A percentile compares a stretch with the other conserved stretches of the same genome.
phyloP scores from a whole-genome alignment of 2,329 filamentous ascomycete species.

The Parastagonospora avenae region DNA sequence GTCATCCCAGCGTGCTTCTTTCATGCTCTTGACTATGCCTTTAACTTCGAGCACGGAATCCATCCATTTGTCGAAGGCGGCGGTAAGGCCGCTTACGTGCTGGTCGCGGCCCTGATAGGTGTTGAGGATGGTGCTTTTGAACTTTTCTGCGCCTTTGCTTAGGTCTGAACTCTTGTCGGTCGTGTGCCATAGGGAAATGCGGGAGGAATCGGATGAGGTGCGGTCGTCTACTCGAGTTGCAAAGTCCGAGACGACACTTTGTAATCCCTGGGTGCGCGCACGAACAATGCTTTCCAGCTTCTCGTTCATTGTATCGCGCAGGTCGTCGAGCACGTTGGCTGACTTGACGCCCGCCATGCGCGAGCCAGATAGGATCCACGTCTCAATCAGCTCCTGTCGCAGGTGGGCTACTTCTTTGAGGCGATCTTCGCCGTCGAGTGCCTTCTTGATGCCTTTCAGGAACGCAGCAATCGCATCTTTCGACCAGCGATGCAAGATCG shows the following conservation, averaged over 20 bases:
- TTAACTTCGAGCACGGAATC: slow-evolving; percentile 71
- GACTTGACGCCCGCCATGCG: slow-evolving; percentile 70
- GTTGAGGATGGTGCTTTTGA: slow-evolving; percentile 72
- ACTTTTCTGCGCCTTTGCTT: slow-evolving; percentile 66
- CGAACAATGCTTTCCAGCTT: slow-evolving; percentile 69
- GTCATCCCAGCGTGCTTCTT: slow-evolving; percentile 74
- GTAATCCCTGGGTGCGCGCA: slow-evolving; percentile 66
- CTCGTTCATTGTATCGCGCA: slow-evolving; percentile 71
- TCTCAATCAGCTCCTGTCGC: slow-evolving; percentile 71
- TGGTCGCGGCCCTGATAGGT: slow-evolving; percentile 75
- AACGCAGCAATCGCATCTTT: slow-evolving; percentile 46
- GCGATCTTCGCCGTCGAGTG: slow-evolving; percentile 64
- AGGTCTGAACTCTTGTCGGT: slow-evolving; percentile 69
- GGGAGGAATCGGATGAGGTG: slow-evolving; percentile 52
- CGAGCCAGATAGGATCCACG: slow-evolving; percentile 74
- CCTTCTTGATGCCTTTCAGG: slow-evolving; percentile 65
- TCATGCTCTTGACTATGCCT: slow-evolving; percentile 67
- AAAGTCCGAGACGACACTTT: slow-evolving; percentile 68
- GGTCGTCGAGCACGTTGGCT: slow-evolving; percentile 68
- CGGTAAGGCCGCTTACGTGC: slow-evolving; percentile 65
- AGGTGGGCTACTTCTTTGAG: slow-evolving; percentile 73
- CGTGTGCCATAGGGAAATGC: slow-evolving; percentile 69
- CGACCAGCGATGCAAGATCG: slow-evolving; percentile 48
- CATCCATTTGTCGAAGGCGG: slow-evolving; percentile 74
- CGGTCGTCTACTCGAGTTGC: slow-evolving; percentile 65